Evolutionary conservation across 805 yeast genomes (phyloP).

Genomic region (Priceomyces melissophilus): DNA sequence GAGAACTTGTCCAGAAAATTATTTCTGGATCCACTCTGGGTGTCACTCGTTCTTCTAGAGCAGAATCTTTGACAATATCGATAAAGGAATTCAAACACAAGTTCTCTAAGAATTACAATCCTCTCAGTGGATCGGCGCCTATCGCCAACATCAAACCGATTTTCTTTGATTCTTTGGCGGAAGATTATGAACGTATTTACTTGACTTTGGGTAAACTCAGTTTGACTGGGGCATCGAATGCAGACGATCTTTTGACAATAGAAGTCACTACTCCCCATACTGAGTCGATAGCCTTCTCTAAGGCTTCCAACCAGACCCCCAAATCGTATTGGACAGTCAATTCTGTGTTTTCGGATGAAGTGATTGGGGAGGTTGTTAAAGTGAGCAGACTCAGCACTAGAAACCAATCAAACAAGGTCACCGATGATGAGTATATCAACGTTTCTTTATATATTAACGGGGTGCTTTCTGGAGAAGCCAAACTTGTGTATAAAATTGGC

Average conservation of each 20-base stretch:
- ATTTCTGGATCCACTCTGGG: constrained; percentile 73
- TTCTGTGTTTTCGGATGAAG: constrained; percentile 68
- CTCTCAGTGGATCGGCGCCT: constrained; percentile 42
- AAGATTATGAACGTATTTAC: constrained; percentile 58
- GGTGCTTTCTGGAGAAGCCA: constrained; percentile 55
- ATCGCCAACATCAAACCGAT: constrained; percentile 64
- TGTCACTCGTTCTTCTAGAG: constrained; percentile 77
- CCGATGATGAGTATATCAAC: constrained; percentile 51
- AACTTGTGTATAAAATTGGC: constrained; percentile 47
- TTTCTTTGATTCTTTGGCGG: constrained; percentile 60
- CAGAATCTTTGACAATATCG: constrained; percentile 64
- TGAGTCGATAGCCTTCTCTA: constrained; percentile 52
- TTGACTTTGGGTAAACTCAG: constrained; percentile 52
- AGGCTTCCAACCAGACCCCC: constrained; percentile 60
- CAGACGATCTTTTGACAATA: constrained; percentile 48
- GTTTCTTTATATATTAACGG: constrained; percentile 64
- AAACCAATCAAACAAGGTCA: constrained; percentile 28
- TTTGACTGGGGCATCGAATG: constrained; percentile 19
- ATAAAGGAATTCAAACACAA: constrained; percentile 68
- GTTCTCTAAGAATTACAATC: constrained; percentile 18
- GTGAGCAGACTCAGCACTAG: constrained; percentile 52
- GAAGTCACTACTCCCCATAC: constrained; percentile 52
- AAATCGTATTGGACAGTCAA: constrained; percentile 63
- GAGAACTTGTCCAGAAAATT: constrained; percentile 75
- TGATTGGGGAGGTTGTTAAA: constrained; percentile 66